Base-by-base conservation (phyloP, 1,284 basidiomycete species). In the Microstroma glucosiphilum region DNA sequence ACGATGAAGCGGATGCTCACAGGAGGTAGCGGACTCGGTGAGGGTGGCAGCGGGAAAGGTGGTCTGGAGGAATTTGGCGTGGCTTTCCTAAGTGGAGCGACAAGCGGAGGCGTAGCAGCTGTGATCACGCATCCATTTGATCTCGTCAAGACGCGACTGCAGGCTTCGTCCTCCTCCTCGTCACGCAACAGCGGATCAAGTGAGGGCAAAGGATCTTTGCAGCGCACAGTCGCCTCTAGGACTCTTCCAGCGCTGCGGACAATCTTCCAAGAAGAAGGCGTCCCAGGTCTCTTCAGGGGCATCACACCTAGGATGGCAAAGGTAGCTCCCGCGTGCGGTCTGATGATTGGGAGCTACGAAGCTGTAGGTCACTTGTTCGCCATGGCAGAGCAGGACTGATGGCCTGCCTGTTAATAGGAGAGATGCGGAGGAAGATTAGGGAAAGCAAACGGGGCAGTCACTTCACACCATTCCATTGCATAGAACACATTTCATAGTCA, bases 251-350 rank as follows among this genome's bases (percentile, higher is more conserved):
- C 92, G 4, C 80, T 91, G 41, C 67, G 84, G 55, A 84, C 87
- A 60, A 89, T 98, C 48, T 75, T 90, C 30, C 84, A 83, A 58
- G 87, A 84, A 6, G 96, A 98, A 79, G 94, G 94, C 0, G 67
- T 83, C 13, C 79, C 83, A 6, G 90, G 91, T 1, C 81, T 97
- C 43, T 96, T 90, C 79, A 87, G 89, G 46, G 94, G 94, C 0
- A 82, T 92, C 43, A 82, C 88, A 3, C 94, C 96, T 40, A 86
- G 94, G 41, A 87, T 94, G 59, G 91, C 87, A 37, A 98, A 98
- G 81, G 92, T 97, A 68, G 94, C 92, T 3, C 96, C 96, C n/a
- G 93, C 96, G 26, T 98, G 96, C 80, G 94, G 94, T 37, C 89
- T 94, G 67, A 93, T 94, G 92, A 96, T 98, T 79, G 88, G 89